Base-by-base conservation (phyloP, 345 rosid species). In the Gossypium ekmanianum region DNA sequence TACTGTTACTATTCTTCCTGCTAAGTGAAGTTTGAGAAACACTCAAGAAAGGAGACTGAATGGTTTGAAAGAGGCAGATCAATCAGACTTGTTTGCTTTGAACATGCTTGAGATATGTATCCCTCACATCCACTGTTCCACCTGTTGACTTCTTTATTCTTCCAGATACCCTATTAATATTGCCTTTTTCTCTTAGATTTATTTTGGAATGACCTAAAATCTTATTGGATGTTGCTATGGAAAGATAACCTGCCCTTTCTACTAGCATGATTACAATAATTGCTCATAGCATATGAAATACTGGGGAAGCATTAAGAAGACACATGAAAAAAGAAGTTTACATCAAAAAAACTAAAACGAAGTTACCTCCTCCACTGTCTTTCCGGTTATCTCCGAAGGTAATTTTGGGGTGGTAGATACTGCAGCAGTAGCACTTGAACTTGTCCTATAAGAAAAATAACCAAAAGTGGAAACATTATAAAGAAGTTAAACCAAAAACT, bases 331-430 rank as follows among this genome's bases (percentile, higher is more conserved):
- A 22, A 7, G 12, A 45, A 17, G 74, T 50, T 50, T 24, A 54
- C 52, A 20, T 16, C 63, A 55, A 48, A n/a, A 75, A 34, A 18
- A 45, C n/a, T 16, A 56, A 45, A 13, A 17, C 22, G 3, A 54
- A 80, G 67, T 58, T 69, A 91, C 99, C 98, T 93, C 99, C 83
- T 96, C 99, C 70, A 93, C 97, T 63, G 93, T 88, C 87, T 89
- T 90, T 76, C 98, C 99, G 44, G 87, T 85, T 26, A 93, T 92
- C 83, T 89, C 98, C 80, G 94, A 96, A 51, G 98, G 98, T 76
- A 92, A 69, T 72, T 89, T 92, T 61, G 95, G 97, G 61, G 88
- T 51, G 70, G 85, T 70, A 79, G 92, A 45, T 61, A 79, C 83
- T 22, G 89, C 75, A 72, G 89, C 61, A 29, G 81, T 84, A 64